Conservation (phyloP, 768 basidiomycete species). For the Dictyophora rubrovolvata region DNA sequence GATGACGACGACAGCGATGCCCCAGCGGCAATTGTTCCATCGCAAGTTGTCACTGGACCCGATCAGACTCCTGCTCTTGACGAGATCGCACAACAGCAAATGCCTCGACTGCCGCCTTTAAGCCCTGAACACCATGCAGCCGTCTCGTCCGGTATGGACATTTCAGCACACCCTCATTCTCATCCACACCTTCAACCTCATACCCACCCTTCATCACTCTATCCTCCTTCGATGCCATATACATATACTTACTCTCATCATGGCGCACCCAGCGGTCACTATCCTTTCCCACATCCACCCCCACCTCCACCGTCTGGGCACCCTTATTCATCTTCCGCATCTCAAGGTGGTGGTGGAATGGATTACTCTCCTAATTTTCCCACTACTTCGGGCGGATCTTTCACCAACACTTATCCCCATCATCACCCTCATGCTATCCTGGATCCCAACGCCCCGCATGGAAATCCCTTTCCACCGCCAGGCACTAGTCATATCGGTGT, state of each 20-base stretch:
- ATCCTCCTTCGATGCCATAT: neutral
- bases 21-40: neutral
- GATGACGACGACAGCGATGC: neutral
- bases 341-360: neutral
- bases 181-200: neutral
- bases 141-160: neutral
- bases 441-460: conserved; percentile 4
- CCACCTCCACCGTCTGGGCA: neutral
- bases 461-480: conserved; percentile 3
- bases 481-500: neutral
- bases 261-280: neutral
- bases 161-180: neutral
- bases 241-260: neutral
- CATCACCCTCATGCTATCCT: neutral
- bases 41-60: neutral
- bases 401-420: neutral
- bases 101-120: neutral
- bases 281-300: neutral
- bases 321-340: neutral
- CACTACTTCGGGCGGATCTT: neutral
- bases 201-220: neutral
- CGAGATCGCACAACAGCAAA: neutral
- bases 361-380: neutral
- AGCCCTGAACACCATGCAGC: neutral
- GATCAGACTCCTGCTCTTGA: too few relatives aligned